Base-by-base conservation (phyloP, 331 rosid genomes). In the Acacia pycnantha region DNA sequence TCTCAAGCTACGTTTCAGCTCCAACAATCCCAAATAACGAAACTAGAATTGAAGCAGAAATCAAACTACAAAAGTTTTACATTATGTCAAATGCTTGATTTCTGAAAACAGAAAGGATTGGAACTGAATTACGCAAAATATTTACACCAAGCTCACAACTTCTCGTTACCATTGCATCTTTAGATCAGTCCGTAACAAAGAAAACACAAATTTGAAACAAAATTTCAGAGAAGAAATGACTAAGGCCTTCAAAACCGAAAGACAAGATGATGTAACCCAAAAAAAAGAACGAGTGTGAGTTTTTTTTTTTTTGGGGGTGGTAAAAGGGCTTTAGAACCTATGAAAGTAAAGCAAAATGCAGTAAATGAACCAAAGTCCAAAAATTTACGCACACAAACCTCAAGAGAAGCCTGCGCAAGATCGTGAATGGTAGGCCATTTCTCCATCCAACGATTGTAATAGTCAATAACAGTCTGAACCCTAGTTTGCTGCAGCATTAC, bases 401-500 rank as follows among this genome's bases (percentile, higher is more conserved):
- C 98, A 68, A 93, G 92, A 76, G 97, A 89, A 86, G 98, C 98
- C 26, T 51, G 85, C 5, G 97, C 87, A 37, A 95, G 91, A 73
- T 84, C 90, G 65, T 85, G 85, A 81, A 95, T 72, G 59, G 98
- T 91, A 75, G 98, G 97, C 97, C 97, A 95, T 84, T 82, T 90
- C 33, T 31, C 74, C 92, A 95, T 91, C 97, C 97, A 95, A 41
- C 94, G 95, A 77, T 88, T 85, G 87, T 81, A 95, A 80, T 87
- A 95, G 6, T 81, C 70, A 78, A 91, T 85, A 70, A 95, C 98
- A 82, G 96, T 90, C 84, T 89, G 93, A 88, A 95, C 97, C 84
- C 97, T 86, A 5, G 97, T 95, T 72, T 95, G 97, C 81, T 95
- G 98, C 19, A 93, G 89, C 98, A 95, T 95, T 51, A 95, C 81